phyloP scores from a whole-genome alignment of 495 filamentous ascomycete genomes.

The Podospora pseudocomata region DNA sequence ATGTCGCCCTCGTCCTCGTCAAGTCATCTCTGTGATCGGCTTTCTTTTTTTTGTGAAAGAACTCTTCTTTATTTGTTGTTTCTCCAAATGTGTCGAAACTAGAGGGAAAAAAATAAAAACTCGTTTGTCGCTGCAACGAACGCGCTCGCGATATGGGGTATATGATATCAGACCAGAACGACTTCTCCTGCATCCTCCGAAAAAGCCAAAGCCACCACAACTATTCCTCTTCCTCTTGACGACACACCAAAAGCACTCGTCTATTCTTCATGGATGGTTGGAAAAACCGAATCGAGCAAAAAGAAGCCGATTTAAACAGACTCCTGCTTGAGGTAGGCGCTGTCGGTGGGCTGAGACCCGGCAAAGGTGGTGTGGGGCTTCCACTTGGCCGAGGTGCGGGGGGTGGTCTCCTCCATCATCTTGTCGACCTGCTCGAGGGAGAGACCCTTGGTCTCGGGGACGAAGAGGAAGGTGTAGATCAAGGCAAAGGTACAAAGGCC shows the following conservation, averaged over 20 bases:
- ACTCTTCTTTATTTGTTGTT: background rate
- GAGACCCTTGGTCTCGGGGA: conserved; percentile 84
- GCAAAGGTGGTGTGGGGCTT: conserved; percentile 67
- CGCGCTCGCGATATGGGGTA: background rate
- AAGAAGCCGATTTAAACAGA: conserved; percentile 14
- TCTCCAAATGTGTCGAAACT: background rate
- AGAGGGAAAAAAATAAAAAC: background rate
- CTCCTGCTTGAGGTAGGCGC: conserved; percentile 11
- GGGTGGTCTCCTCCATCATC: conserved; percentile 81
- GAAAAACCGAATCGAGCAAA: background rate
- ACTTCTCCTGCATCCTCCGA: background rate
- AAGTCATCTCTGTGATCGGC: background rate
- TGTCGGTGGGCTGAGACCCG: conserved; percentile 19
- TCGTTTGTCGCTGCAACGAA: background rate
- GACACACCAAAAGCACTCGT: background rate
- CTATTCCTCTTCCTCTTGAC: background rate
- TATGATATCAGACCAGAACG: background rate
- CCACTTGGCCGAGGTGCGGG: conserved; percentile 69
- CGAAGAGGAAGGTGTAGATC: conserved; percentile 72
- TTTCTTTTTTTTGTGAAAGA: background rate
- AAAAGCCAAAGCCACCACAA: background rate
- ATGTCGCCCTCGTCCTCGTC: background rate
- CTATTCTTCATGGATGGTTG: background rate
- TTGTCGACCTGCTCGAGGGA: conserved; percentile 85
- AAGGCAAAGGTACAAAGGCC: conserved; percentile 61